Percentiles rank a stretch among this genome's conserved stretches.
Evolutionary conservation across 768 basidiomycete species (phyloP).

Genomic region (Baorangia bicolor): DNA sequence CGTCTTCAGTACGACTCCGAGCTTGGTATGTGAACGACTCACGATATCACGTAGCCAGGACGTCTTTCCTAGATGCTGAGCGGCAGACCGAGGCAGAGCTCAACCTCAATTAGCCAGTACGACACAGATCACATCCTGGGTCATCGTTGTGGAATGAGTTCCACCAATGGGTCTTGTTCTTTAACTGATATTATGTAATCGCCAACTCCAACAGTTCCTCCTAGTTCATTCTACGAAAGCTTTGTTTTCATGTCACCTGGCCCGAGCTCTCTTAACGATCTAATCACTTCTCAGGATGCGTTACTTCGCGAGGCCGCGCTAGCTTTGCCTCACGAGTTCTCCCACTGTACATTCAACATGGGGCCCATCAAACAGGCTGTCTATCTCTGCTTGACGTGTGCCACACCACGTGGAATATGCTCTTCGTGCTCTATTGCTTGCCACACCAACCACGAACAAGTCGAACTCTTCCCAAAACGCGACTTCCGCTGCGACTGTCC

Average conservation of each 20-base stretch:
- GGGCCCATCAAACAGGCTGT: slow-evolving; percentile 73
- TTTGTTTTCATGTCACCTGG: neutral
- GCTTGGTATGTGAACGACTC: neutral
- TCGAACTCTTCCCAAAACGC: slow-evolving; percentile 86
- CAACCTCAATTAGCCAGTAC: no score
- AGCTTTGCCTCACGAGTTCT: slow-evolving; percentile 61
- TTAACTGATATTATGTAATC: neutral
- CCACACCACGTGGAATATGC: slow-evolving; percentile 66
- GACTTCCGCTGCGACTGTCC: slow-evolving; percentile 85
- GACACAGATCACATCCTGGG: no score
- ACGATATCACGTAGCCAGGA: no score
- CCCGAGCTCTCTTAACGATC: slow-evolving; percentile 38
- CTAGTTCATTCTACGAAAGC: neutral
- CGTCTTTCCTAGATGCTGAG: no score
- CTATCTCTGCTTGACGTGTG: slow-evolving; percentile 78
- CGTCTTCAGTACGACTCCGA: neutral
- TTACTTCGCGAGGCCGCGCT: slow-evolving; percentile 39
- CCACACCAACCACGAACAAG: slow-evolving; percentile 82
- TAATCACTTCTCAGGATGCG: slow-evolving; percentile 29
- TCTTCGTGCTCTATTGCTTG: slow-evolving; percentile 85
- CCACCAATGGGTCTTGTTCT: no score
- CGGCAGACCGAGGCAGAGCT: no score
- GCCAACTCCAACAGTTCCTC: neutral
- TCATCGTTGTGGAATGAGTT: no score
- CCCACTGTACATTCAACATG: slow-evolving; percentile 60